Base-by-base conservation (phyloP, 1,284 basidiomycete genomes). In the Melampsora abietis-canadensis region DNA sequence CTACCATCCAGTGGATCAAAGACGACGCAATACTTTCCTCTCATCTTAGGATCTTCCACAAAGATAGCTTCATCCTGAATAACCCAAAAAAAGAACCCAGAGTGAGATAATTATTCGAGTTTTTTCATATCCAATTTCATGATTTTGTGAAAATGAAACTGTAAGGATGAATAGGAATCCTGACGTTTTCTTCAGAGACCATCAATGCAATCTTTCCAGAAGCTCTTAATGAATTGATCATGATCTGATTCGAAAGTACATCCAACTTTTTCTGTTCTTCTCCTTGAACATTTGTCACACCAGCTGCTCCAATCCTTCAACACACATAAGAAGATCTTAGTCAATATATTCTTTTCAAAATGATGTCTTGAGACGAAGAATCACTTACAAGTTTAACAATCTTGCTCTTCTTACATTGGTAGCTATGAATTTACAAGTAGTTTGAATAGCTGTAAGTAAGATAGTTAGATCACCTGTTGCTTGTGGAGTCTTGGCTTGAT, bases 211-310 rank as follows among this genome's bases (percentile, higher is more conserved):
- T 91, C 87, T 96, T 98, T 76, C 96, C 93, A 31, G 92, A 94
- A 2, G 94, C 93, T 48, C 91, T 87, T 60, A 98, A 77, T 44
- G 82, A 81, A 76, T 98, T 98, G 82, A 98, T 88, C 96, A 99
- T 98, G 86, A 98, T 98, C 82, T 99, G 94, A 83, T 99, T 98
- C 27, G 94, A 92, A 67, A 98, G 86, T 24, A 98, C 90, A 82
- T 98, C 95, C 75, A 99, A 87, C 85, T 99, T 99, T 87, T 99
- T 99, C 86, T 99, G 96, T 82, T 98, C 96, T 83, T 98, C 96
- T 65, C 96, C 96, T 83, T 96, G 93, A 15, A 96, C 91, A 82
- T 98, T 99, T 62, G 90, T 91, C 81, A 94, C 92, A 24, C 96
- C 96, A 14, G 96, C 96, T 24, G 94, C 86, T 46, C 96, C 96